Percentiles rank a stretch among this genome's conserved stretches.
Conservation (phyloP, 2,329 filamentous ascomycete species). For the Fusarium sacchari region DNA sequence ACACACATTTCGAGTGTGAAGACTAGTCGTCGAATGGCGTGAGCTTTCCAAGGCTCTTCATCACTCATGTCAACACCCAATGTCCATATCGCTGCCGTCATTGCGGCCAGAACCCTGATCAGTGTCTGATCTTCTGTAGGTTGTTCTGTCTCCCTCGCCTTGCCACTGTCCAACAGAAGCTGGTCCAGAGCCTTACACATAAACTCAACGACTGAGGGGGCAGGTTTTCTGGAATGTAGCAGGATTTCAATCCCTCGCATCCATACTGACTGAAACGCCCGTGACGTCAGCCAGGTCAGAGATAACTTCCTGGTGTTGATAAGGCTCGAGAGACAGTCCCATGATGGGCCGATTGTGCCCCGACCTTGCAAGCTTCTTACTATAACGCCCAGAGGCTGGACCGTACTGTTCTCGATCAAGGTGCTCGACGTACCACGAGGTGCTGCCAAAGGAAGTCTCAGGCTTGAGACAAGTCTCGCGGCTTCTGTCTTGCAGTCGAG, state of each 20-base stretch:
- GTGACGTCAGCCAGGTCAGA: slow-evolving; percentile 39
- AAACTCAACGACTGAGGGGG: slow-evolving; percentile 38
- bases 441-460: slow-evolving; percentile 20
- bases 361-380: slow-evolving; percentile 19
- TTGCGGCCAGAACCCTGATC: slow-evolving; percentile 45
- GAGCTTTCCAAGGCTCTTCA: slow-evolving; percentile 12
- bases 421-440: slow-evolving; percentile 25
- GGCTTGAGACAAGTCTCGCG: slow-evolving; percentile 35
- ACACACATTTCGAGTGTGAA: slow-evolving; percentile 43
- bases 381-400: slow-evolving; percentile 39
- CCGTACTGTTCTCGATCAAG: slow-evolving; percentile 25
- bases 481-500: slow-evolving; percentile 45
- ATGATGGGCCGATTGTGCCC: slow-evolving; percentile 16
- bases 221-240: slow-evolving; percentile 34
- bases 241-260: slow-evolving; percentile 40
- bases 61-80: slow-evolving; percentile 9
- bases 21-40: slow-evolving; percentile 39
- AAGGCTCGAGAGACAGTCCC: slow-evolving; percentile 40
- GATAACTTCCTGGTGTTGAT: slow-evolving; percentile 34
- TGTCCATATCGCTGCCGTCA: slow-evolving; percentile 42
- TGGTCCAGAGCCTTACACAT: slow-evolving; percentile 37
- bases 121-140: slow-evolving; percentile 41
- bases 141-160: background rate
- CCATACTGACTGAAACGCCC: slow-evolving; percentile 42
- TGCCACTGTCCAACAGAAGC: slow-evolving; percentile 28